phyloP scores from a whole-genome alignment of 805 yeast genomes.

The Myxozyma udenii region DNA sequence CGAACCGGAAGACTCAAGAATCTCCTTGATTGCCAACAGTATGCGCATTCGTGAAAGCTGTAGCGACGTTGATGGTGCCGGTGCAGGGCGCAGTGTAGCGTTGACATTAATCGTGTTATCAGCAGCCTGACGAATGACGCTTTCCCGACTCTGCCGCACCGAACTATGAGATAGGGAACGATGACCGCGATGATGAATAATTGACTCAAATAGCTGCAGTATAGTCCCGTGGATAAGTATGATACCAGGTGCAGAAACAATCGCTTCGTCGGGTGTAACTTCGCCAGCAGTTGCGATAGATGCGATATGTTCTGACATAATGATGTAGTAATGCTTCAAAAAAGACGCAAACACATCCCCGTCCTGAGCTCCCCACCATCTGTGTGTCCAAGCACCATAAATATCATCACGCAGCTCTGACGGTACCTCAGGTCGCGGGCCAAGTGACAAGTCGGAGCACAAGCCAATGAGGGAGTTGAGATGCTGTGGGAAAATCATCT shows the following conservation, averaged over 20 bases:
- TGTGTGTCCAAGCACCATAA: slow-evolving; percentile 40
- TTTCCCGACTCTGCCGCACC: background rate
- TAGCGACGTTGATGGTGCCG: slow-evolving; percentile 2
- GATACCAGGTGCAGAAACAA: slow-evolving; percentile 38
- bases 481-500: slow-evolving; percentile 33
- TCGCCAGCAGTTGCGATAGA: slow-evolving; percentile 27
- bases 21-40: slow-evolving; percentile 39
- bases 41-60: slow-evolving; percentile 32
- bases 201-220: slow-evolving; percentile 30
- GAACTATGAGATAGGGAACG: background rate
- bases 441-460: slow-evolving; percentile 2
- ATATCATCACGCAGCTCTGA: slow-evolving; percentile 23
- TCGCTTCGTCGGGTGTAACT: slow-evolving; percentile 23
- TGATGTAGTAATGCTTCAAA: slow-evolving; percentile 42
- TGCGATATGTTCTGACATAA: slow-evolving; percentile 34
- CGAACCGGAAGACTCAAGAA: slow-evolving; percentile 35
- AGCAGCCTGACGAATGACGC: background rate
- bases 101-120: slow-evolving; percentile 3
- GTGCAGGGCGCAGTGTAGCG: slow-evolving; percentile 12
- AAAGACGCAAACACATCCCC: slow-evolving; percentile 43
- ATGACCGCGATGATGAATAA: slow-evolving; percentile 17
- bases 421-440: slow-evolving; percentile 25
- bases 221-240: slow-evolving; percentile 34
- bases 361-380: slow-evolving; percentile 38
- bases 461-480: slow-evolving; percentile 33